Evolutionary conservation across 768 basidiomycete species (phyloP).

Genomic region (Tylopilus sp.): DNA sequence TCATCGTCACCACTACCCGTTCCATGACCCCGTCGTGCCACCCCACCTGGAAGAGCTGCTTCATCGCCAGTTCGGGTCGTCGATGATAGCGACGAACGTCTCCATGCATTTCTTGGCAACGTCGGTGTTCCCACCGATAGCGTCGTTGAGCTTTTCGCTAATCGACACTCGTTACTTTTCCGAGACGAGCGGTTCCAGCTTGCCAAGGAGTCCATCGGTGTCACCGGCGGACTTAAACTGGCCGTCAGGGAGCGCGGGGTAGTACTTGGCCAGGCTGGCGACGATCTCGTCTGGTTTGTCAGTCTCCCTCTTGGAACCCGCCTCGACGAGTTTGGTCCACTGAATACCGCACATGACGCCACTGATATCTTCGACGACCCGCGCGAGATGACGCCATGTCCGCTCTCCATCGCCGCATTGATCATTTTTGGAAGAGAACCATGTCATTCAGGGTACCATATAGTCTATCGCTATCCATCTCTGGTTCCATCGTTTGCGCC

Average conservation of each 20-base stretch:
- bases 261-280: conserved; percentile 90
- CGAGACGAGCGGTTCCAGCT: conserved; percentile 88
- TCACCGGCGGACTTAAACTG: too few species aligned
- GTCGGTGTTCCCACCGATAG: conserved; percentile 97
- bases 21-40: too few species aligned
- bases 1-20: conserved; percentile 72
- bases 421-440: conserved; percentile 95
- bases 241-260: too few species aligned
- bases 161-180: conserved; percentile 86
- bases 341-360: conserved; percentile 91
- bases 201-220: too few species aligned
- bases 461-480: conserved; percentile 81
- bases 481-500: conserved; percentile 79
- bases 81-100: conserved; percentile 89
- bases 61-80: conserved; percentile 85
- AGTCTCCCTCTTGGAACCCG: too few species aligned
- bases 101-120: conserved; percentile 97
- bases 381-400: conserved; percentile 92
- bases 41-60: conserved; percentile 82
- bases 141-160: too few species aligned
- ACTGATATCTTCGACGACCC: conserved; percentile 83
- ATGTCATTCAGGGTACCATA: conserved; percentile 91
- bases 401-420: too few species aligned
- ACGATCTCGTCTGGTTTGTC: conserved; percentile 87
- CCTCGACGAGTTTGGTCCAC: conserved; percentile 81